Percentiles rank a stretch among this genome's conserved stretches.
Evolutionary conservation across 2,329 filamentous ascomycete species (phyloP).

Genomic region (Fusarium sp.): DNA sequence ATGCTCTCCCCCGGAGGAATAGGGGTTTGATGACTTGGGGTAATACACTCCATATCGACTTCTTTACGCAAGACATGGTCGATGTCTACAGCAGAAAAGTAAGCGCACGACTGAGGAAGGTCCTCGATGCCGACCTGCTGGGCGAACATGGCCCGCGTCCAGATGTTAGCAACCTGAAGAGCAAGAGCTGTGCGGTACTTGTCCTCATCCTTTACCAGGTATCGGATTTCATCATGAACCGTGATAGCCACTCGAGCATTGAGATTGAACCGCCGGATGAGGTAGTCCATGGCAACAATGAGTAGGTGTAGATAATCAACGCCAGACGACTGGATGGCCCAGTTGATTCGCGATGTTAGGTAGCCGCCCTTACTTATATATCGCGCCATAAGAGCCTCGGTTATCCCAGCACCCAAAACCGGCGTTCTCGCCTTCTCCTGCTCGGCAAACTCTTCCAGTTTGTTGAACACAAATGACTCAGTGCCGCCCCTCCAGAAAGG

Average conservation of each 20-base stretch:
- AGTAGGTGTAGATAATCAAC: constrained; percentile 97
- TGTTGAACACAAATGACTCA: constrained; percentile 98
- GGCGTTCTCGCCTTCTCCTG: constrained; percentile 91
- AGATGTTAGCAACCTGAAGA: constrained; percentile 90
- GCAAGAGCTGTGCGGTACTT: constrained; percentile 92
- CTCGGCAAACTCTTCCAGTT: constrained; percentile 95
- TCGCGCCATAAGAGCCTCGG: constrained; percentile 88
- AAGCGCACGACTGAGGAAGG: constrained; percentile 91
- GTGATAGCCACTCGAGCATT: constrained; percentile 88
- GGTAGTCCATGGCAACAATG: constrained; percentile 93
- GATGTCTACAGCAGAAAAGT: constrained; percentile 94
- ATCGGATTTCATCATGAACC: constrained; percentile 97
- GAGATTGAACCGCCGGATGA: constrained; percentile 85
- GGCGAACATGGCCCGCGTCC: constrained; percentile 97
- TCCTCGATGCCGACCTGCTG: constrained; percentile 97
- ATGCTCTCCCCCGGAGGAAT: constrained; percentile 89
- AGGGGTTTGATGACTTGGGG: constrained; percentile 79
- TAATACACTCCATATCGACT: constrained; percentile 97
- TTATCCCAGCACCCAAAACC: constrained; percentile 93
- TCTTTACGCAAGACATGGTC: constrained; percentile 97
- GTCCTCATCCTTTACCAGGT: constrained; percentile 85
- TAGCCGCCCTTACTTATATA: constrained; percentile 91
- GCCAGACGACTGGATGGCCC: constrained; percentile 97
- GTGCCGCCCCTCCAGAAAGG: constrained; percentile 96
- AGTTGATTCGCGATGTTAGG: constrained; percentile 96